These are phyloP conservation scores for Solanum hybrid DNA, from an alignment of 305 asterid genomes.

Conservation along the genomic window DNA sequence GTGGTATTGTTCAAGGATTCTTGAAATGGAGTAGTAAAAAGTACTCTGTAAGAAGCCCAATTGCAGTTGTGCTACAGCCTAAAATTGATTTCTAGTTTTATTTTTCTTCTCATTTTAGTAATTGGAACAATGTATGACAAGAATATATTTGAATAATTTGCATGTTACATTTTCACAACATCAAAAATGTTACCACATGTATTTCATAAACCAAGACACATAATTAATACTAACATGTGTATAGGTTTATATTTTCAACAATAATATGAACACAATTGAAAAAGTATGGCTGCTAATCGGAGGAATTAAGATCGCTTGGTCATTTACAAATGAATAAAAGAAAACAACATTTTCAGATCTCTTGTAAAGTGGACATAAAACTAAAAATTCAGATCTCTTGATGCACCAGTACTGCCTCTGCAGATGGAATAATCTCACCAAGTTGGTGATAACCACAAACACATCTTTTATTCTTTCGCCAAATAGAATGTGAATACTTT, in stretches of 20 bases:
- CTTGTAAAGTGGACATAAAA: background rate
- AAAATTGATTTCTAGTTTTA: background rate
- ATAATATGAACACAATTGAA: background rate
- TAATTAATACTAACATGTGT: background rate
- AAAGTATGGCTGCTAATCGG: background rate
- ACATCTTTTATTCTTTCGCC: background rate
- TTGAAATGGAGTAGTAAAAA: conserved; percentile 38
- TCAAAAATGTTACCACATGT: background rate
- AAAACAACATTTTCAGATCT: background rate
- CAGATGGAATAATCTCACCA: background rate
- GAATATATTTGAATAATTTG: background rate
- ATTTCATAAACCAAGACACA: background rate
- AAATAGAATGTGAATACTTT: background rate
- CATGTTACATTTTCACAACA: background rate
- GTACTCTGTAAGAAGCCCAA: conserved; percentile 39
- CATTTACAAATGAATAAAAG: background rate
- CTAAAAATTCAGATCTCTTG: background rate
- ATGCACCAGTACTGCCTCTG: background rate
- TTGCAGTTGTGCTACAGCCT: conserved; percentile 9
- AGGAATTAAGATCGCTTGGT: background rate
- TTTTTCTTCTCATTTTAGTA: background rate
- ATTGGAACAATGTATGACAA: background rate
- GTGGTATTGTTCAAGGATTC: conserved; percentile 22
- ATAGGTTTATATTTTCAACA: background rate
- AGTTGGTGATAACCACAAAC: background rate